Evolutionary conservation across 257 asterid species (phyloP).

Genomic region (Thymus quinquecostatus): DNA sequence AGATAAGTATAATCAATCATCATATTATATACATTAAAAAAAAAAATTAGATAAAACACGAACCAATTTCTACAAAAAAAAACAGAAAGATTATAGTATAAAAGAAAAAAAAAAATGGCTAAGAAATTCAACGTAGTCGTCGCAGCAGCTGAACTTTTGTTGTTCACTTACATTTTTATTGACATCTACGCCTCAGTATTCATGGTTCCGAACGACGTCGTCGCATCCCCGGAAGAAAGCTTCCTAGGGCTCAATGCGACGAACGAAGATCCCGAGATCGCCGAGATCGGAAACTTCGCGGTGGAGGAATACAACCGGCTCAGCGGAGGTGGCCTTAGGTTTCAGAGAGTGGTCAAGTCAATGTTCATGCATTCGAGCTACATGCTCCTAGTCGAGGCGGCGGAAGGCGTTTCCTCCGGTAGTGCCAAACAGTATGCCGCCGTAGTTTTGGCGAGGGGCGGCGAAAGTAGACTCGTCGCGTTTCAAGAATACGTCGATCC

Average conservation of each 20-base stretch:
- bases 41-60: background rate
- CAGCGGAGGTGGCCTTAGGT: background rate
- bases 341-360: constrained; percentile 21
- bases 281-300: constrained; percentile 23
- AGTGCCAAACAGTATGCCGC: background rate
- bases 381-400: background rate
- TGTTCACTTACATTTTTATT: constrained; percentile 20
- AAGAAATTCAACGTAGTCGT: background rate
- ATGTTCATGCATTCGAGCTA: background rate
- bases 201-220: background rate
- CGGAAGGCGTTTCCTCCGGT: background rate
- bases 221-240: background rate
- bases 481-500: background rate
- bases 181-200: constrained; percentile 19
- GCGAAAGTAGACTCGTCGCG: background rate
- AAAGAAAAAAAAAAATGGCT: background rate
- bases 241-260: background rate
- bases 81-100: no score
- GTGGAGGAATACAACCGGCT: constrained; percentile 30
- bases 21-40: no score
- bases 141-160: background rate
- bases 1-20: background rate
- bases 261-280: constrained; percentile 22
- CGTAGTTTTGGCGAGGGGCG: background rate
- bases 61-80: no score